A percentile compares a stretch with the other conserved stretches of the same genome.
Evolutionary conservation across 148 eudicot genomes (phyloP).

Genomic region (Rhododendron henanense): DNA sequence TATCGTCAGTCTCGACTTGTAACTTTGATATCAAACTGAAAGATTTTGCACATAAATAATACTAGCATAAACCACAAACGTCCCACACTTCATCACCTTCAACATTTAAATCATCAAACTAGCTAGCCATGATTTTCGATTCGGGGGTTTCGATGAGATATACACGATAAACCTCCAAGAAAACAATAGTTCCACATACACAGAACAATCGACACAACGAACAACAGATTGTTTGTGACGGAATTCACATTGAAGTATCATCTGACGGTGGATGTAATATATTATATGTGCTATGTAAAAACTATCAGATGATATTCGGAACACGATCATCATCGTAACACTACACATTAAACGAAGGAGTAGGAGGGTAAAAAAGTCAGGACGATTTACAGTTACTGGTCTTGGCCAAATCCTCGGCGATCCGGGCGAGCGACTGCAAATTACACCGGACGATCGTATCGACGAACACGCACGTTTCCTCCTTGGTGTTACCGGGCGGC

Average conservation of each 20-base stretch:
- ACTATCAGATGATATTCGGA: neutral
- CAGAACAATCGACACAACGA: neutral
- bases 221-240: neutral
- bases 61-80: too few species aligned
- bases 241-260: neutral
- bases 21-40: too few species aligned
- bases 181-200: neutral
- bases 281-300: neutral
- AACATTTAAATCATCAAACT: neutral
- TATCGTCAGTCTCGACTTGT: neutral
- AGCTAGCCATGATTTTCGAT: neutral
- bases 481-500: constrained; percentile 69
- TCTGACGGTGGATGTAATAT: neutral
- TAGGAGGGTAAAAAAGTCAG: neutral
- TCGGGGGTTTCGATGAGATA: neutral
- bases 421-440: constrained; percentile 51
- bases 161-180: neutral
- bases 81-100: too few species aligned
- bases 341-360: neutral
- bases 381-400: neutral
- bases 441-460: constrained; percentile 78
- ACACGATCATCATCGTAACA: neutral
- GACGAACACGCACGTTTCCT: constrained; percentile 70
- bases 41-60: neutral
- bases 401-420: constrained; percentile 48